Conservation (phyloP, 768 basidiomycete genomes). For the Rhodotorula kratochvilovae region DNA sequence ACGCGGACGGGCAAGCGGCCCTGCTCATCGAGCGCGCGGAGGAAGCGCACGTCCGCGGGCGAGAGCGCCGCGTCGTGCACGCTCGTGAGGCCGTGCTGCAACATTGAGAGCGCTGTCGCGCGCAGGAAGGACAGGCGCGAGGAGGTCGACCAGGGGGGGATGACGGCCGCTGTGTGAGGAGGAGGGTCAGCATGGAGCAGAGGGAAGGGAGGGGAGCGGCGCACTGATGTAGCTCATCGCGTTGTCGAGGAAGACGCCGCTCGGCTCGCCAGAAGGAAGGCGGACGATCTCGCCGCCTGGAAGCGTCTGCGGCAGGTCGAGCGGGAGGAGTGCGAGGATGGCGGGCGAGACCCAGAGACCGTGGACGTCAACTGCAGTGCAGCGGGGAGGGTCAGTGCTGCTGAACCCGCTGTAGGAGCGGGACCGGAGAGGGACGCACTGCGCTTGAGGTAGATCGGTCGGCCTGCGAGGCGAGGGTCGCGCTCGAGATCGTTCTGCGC, state of each 20-base stretch:
- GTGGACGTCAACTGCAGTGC: slow-evolving; percentile 64
- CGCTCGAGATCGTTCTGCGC: slow-evolving; percentile 65
- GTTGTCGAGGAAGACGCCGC: slow-evolving; percentile 79
- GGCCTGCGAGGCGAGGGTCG: slow-evolving; percentile 63
- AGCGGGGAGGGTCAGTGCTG: too few species aligned
- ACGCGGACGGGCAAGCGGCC: slow-evolving; percentile 62
- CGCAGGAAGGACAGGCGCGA: slow-evolving; percentile 62
- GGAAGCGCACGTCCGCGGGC: slow-evolving; percentile 59
- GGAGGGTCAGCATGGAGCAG: background rate
- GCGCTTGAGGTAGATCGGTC: slow-evolving; percentile 68
- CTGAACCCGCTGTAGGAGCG: too few species aligned
- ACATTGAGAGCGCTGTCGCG: slow-evolving; percentile 62
- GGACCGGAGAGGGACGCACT: slow-evolving; percentile 13
- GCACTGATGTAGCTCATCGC: slow-evolving; percentile 67
- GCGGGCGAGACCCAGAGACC: slow-evolving; percentile 78
- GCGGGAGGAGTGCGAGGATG: slow-evolving; percentile 58
- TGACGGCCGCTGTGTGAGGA: background rate
- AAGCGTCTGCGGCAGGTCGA: slow-evolving; percentile 48
- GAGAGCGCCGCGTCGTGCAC: slow-evolving; percentile 74
- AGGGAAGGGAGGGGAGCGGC: background rate
- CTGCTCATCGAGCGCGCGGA: slow-evolving; percentile 52
- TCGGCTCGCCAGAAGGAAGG: slow-evolving; percentile 58
- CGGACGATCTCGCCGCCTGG: slow-evolving; percentile 73
- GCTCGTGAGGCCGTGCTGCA: slow-evolving; percentile 74
- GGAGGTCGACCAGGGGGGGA: slow-evolving; percentile 59